phyloP scores from a whole-genome alignment of 257 asterid genomes.

The Galeopsis tetrahit region DNA sequence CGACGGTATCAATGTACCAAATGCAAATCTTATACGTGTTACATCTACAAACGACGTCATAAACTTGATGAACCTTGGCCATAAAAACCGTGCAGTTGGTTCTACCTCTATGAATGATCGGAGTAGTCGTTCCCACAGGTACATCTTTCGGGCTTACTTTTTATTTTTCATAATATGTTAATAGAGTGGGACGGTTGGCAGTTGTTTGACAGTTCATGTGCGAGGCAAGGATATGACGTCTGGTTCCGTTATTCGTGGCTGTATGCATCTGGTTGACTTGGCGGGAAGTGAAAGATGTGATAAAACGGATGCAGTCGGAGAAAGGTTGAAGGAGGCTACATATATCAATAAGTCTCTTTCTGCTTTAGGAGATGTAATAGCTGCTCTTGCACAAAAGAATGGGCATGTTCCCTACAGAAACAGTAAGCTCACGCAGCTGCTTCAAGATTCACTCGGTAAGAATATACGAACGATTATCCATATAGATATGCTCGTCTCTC shows the following conservation, averaged over 20 bases:
- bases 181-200: slow-evolving; percentile 25
- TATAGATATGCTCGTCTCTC: background rate
- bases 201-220: slow-evolving; percentile 62
- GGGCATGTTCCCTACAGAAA: slow-evolving; percentile 63
- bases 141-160: background rate
- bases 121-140: slow-evolving; percentile 75
- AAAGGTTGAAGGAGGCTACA: slow-evolving; percentile 61
- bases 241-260: slow-evolving; percentile 51
- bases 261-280: slow-evolving; percentile 69
- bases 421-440: slow-evolving; percentile 68
- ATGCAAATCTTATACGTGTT: slow-evolving; percentile 66
- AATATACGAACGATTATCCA: background rate
- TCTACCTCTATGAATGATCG: slow-evolving; percentile 66
- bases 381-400: slow-evolving; percentile 57
- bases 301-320: slow-evolving; percentile 61
- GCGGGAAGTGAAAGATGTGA: slow-evolving; percentile 74
- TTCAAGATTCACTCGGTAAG: slow-evolving; percentile 62
- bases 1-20: slow-evolving; percentile 81
- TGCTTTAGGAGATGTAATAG: slow-evolving; percentile 66
- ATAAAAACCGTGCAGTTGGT: slow-evolving; percentile 82
- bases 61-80: slow-evolving; percentile 61
- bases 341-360: slow-evolving; percentile 61
- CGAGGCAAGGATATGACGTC: slow-evolving; percentile 51
- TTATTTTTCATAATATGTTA: background rate
- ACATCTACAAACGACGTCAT: slow-evolving; percentile 53